A percentile compares a stretch with the other conserved stretches of the same genome.
Conservation (phyloP, 108 stramenopile genomes). For the Chaetoceros muelleri region DNA sequence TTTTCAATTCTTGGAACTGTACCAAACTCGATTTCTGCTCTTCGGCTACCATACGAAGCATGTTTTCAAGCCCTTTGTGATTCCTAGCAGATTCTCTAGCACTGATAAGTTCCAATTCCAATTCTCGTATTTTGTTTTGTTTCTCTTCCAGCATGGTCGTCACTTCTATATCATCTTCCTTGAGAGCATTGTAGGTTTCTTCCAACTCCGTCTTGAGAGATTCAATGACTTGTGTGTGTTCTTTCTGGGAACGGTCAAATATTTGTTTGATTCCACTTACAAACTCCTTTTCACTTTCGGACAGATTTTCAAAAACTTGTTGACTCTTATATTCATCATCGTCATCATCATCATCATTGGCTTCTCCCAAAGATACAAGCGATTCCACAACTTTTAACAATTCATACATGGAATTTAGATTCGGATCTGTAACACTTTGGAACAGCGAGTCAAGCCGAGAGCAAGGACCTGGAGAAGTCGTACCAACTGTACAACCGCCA, state of each 20-base stretch:
- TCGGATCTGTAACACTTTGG: neutral
- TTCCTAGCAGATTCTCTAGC: neutral
- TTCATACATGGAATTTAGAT: neutral
- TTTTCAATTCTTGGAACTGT: neutral
- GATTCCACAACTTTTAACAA: neutral
- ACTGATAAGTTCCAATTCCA: neutral
- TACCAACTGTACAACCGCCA: no score
- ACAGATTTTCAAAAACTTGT: neutral
- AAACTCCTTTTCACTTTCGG: neutral
- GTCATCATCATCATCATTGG: neutral
- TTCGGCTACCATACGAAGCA: neutral
- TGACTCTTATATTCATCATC: neutral
- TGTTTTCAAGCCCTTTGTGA: neutral
- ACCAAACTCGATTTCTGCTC: neutral
- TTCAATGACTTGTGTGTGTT: neutral
- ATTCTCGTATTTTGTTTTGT: neutral
- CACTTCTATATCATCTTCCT: neutral
- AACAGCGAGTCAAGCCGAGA: neutral
- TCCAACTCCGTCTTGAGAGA: neutral
- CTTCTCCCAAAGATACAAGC: neutral
- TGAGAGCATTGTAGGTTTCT: neutral
- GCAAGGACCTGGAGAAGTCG: no score
- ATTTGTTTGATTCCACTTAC: neutral
- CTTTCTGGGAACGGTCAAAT: neutral
- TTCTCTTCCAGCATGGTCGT: neutral